phyloP scores from a whole-genome alignment of 1,284 basidiomycete species.

The Apiotrichum gracile region DNA sequence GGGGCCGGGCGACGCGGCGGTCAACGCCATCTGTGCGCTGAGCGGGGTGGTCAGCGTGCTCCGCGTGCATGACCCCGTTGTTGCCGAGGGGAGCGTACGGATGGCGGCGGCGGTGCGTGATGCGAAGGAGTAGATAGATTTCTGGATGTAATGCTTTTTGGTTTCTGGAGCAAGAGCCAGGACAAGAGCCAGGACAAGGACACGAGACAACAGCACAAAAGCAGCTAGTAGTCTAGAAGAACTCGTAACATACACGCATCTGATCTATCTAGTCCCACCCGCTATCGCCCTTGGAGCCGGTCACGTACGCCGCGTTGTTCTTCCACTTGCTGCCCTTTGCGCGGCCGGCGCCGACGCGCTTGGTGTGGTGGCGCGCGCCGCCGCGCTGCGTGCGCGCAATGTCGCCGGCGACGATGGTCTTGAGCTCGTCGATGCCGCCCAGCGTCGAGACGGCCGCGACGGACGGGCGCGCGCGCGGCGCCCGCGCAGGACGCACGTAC shows the following conservation, averaged over 20 bases:
- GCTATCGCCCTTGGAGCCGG: slow-evolving; percentile 51
- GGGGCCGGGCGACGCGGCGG: slow-evolving; percentile 73
- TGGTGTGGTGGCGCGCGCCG: slow-evolving; percentile 66
- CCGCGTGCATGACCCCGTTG: slow-evolving; percentile 74
- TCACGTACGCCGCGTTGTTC: slow-evolving; percentile 60
- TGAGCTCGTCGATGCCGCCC: slow-evolving; percentile 36
- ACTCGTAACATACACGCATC: neutral
- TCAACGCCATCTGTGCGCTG: slow-evolving; percentile 68
- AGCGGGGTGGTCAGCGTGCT: slow-evolving; percentile 65
- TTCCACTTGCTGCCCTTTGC: slow-evolving; percentile 79
- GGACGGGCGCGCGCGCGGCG: slow-evolving; percentile 5
- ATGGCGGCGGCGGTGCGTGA: slow-evolving; percentile 52
- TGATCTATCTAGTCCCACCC: slow-evolving; percentile 1
- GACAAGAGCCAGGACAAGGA: too few species aligned
- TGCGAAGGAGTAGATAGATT: neutral
- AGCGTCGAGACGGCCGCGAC: slow-evolving; percentile 14
- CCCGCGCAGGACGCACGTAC: slow-evolving; percentile 23
- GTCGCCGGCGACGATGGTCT: slow-evolving; percentile 60
- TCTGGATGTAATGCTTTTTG: too few species aligned
- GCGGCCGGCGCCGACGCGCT: slow-evolving; percentile 55
- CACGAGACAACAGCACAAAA: too few species aligned
- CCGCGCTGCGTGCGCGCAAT: slow-evolving; percentile 61
- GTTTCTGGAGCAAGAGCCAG: too few species aligned
- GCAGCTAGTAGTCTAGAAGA: too few species aligned
- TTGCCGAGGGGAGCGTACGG: slow-evolving; percentile 59